A percentile compares a stretch with the other conserved stretches of the same genome.
These are phyloP conservation scores for Logfia minima DNA, from an alignment of 129 eudicot species.

Conservation along the genomic window DNA sequence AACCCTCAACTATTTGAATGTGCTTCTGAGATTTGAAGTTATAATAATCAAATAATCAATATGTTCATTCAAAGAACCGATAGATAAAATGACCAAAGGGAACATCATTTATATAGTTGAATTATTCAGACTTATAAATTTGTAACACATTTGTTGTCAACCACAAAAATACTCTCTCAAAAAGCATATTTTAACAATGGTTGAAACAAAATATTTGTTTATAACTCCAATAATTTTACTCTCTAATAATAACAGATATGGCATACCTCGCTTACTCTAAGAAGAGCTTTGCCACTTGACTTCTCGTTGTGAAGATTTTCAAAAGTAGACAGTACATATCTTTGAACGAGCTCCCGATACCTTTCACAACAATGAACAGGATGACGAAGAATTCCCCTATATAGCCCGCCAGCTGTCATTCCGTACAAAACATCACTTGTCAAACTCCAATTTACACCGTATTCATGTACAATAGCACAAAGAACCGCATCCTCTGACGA, in stretches of 20 bases:
- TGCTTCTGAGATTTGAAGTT: neutral
- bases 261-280: conserved; percentile 89
- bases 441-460: conserved; percentile 88
- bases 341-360: conserved; percentile 86
- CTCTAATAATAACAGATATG: neutral
- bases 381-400: conserved; percentile 80
- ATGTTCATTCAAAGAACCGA: neutral
- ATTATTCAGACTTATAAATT: neutral
- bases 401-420: conserved; percentile 79
- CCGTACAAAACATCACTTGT: conserved; percentile 82
- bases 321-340: conserved; percentile 52
- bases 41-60: neutral
- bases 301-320: conserved; percentile 70
- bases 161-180: neutral
- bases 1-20: neutral
- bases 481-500: conserved; percentile 76
- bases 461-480: conserved; percentile 89
- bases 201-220: neutral
- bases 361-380: conserved; percentile 95
- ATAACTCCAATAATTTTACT: neutral
- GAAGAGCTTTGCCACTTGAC: conserved; percentile 66
- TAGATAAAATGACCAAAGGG: neutral
- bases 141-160: neutral
- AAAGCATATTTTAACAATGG: no score
- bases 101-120: neutral